Evolutionary conservation across 129 eudicot genomes (phyloP), one percentile per base, ranked within the genome.

Genomic region (Helianthus annuus): DNA sequence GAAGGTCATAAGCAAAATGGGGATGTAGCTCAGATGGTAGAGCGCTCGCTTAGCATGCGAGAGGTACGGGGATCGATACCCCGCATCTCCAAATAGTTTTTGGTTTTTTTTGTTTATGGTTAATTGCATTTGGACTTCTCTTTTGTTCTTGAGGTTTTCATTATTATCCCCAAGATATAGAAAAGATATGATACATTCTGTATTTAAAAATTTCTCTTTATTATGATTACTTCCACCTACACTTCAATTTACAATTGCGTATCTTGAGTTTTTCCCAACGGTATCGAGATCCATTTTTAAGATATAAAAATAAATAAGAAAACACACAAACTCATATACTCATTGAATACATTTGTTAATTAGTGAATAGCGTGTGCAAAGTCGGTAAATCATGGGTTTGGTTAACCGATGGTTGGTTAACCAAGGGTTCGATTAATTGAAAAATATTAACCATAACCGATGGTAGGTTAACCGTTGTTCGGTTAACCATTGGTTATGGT

Each of bases 51-150:
- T 86, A 86, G 91, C 86, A 87, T 79, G 93, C 82, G 89, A 84
- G 89, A 87, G 93, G 93, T 79, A 84, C 87, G 87, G 93, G 87
- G 89, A 87, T 82, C 93, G 89, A 87, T 87, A 84, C 89, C 79
- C 76, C 82, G 76, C 79, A 82, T 82, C 82, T 82, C 82, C 73
- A 77, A 1, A 0, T 32, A 7, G 14, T 0, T 0, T n/a, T 27
- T 27, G 1, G 12, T 14, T n/a, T 45, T 5, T 3, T 2, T 56
- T 48, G 2, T n/a, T 16, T 51, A 12, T 34, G 40, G 52, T 63
- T 6, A 49, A 49, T 63, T 49, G 78, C 78, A 51, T 61, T 42
- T 38, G 42, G 53, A 14, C 52, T 64, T 38, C 55, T 74, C 13
- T 22, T 9, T 6, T 14, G 27, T 55, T 49, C 6, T 73, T 36